phyloP scores from a whole-genome alignment of 495 filamentous ascomycete species.

The Oleoguttula mirabilis region DNA sequence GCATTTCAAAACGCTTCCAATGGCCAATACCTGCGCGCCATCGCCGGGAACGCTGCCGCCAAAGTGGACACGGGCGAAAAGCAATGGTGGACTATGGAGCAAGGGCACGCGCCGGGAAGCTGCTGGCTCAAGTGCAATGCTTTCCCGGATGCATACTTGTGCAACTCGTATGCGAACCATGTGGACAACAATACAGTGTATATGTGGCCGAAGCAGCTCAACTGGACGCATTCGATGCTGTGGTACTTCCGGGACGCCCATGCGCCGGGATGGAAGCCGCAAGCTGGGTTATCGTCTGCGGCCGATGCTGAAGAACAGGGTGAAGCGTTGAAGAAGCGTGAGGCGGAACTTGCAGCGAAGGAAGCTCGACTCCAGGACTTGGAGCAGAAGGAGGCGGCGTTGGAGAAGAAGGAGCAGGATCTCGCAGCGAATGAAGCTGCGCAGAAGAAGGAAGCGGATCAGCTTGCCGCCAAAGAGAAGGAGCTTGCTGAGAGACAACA shows the following conservation, averaged over 20 bases:
- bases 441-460: not conserved
- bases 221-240: not conserved
- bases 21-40: not conserved
- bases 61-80: not conserved
- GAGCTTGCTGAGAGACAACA: not conserved
- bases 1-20: not conserved
- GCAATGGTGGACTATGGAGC: not conserved
- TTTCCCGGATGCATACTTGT: not conserved
- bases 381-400: not conserved
- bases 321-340: no score
- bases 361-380: not conserved
- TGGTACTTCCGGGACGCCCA: not conserved
- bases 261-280: no score
- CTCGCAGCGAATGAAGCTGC: not conserved
- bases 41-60: not conserved
- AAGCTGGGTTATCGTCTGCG: no score
- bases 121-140: not conserved
- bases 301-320: no score
- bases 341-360: not conserved
- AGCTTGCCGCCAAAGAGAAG: not conserved
- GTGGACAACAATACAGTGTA: not conserved
- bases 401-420: constrained; percentile 1
- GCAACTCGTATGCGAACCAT: not conserved
- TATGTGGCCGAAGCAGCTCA: constrained; percentile 1
- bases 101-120: not conserved